These are phyloP conservation scores for Eucalyptus victrix DNA, from an alignment of 345 rosid genomes.

Conservation along the genomic window DNA sequence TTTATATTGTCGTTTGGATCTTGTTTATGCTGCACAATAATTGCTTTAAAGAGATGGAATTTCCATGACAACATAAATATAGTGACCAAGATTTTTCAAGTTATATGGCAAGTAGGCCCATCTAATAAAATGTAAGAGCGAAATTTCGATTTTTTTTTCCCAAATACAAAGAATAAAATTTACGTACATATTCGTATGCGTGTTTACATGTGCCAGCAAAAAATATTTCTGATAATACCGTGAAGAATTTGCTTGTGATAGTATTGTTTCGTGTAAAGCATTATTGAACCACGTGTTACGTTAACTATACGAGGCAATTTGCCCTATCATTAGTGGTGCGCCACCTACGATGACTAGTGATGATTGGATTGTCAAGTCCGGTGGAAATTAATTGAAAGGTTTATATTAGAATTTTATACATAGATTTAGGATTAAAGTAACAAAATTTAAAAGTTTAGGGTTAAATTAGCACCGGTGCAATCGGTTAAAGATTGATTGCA, in stretches of 20 bases:
- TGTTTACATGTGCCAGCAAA: background rate
- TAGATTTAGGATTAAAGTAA: background rate
- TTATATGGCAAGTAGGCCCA: background rate
- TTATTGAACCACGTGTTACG: background rate
- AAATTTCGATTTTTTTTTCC: background rate
- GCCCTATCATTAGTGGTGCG: background rate
- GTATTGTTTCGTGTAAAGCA: no score
- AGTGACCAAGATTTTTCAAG: background rate
- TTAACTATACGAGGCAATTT: background rate
- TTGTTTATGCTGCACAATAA: background rate
- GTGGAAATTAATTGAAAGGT: no score
- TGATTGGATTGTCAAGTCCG: rapidly evolving
- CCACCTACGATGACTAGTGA: rapidly evolving
- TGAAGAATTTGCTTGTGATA: background rate
- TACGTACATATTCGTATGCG: no score
- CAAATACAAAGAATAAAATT: background rate
- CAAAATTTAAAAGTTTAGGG: background rate
- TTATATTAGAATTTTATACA: no score
- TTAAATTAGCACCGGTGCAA: rapidly evolving
- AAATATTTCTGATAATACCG: no score
- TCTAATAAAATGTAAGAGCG: background rate
- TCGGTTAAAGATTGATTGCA: rapidly evolving
- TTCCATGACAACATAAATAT: background rate
- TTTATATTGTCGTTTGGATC: background rate
- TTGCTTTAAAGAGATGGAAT: background rate